Evolutionary conservation across 2,329 filamentous ascomycete species (phyloP), one percentile per base, ranked within the genome.

Genomic region (Emergomyces orientalis): DNA sequence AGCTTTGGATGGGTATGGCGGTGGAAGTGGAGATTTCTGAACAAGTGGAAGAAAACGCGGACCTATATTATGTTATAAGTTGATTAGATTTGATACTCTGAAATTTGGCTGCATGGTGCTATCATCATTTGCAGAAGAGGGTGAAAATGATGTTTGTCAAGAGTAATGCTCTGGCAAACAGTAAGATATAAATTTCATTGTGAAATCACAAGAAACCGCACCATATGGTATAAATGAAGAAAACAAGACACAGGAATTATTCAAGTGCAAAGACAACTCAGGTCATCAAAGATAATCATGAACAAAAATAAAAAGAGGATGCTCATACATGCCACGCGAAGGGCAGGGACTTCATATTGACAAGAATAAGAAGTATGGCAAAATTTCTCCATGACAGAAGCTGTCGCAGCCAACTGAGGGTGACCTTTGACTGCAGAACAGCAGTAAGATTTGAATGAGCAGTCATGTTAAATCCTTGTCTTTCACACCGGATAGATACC

Each of bases 271-370:
- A 43, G 9, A 47, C 27, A 41, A 17, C 41, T 25, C n/a, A 6
- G 9, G 22, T 5, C 51, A 30, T 11, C 0, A 8, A 19, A 34
- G 2, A 61, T 55, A 61, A 49, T 19, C 22, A 22, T 32, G 19
- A 41, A 60, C 22, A 51, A 47, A 51, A 41, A 58, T 14, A 32
- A 34, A 47, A 57, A 9, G 32, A 64, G 63, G 32, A 49, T 32
- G 59, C 45, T 76, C 86, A 62, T 81, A 89, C 86, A 68, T 90
- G 90, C 89, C 89, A 93, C 11, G 84, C 83, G 51, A 90, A 81
- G 0, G 89, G 89, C 64, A 91, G 71, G 64, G 82, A 88, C 80
- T 93, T 93, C 77, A 87, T 79, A 73, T 92, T 93, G 52, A 84
- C 68, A 8, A 87, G 57, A 14, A 84, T 78, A 62, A 88, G 83